Conservation (phyloP, 352 stramenopile genomes). For the Pythium vanterpoolii region DNA sequence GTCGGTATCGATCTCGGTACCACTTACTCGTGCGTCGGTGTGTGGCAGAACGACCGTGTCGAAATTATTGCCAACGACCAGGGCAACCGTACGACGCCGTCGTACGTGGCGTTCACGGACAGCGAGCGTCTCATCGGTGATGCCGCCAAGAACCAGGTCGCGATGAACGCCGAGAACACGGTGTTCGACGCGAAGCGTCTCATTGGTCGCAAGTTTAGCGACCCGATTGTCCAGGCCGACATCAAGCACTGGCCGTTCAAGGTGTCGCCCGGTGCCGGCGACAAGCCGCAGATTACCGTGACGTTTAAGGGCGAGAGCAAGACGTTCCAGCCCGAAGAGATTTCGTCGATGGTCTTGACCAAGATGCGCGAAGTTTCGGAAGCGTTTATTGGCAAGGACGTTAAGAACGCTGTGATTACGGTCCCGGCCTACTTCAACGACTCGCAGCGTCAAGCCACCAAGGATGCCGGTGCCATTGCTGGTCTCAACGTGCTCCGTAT, state of each 20-base stretch:
- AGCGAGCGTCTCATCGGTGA: slow-evolving; percentile 94
- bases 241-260: slow-evolving; percentile 54
- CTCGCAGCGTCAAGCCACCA: slow-evolving; percentile 27
- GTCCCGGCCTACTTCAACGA: slow-evolving; percentile 29
- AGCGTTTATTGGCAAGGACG: slow-evolving; percentile 30
- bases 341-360: slow-evolving; percentile 51
- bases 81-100: slow-evolving; percentile 94
- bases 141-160: slow-evolving; percentile 92
- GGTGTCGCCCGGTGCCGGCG: slow-evolving; percentile 40
- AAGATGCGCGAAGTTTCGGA: slow-evolving; percentile 51
- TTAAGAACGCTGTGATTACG: slow-evolving; percentile 29
- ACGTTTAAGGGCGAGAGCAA: slow-evolving; percentile 43
- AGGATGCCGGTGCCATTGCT: slow-evolving; percentile 27
- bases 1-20: slow-evolving; percentile 98
- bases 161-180: slow-evolving; percentile 80
- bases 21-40: slow-evolving; percentile 96
- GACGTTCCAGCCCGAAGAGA: slow-evolving; percentile 64
- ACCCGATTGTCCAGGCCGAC: slow-evolving; percentile 80
- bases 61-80: slow-evolving; percentile 96
- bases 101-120: slow-evolving; percentile 95
- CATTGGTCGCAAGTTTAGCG: slow-evolving; percentile 90
- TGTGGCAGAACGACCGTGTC: slow-evolving; percentile 96
- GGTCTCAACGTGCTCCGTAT: slow-evolving; percentile 38
- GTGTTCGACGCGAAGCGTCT: slow-evolving; percentile 43
- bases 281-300: slow-evolving; percentile 51